Conservation (phyloP, 169 alveolate genomes). For the Cryptosporidium meleagridis region DNA sequence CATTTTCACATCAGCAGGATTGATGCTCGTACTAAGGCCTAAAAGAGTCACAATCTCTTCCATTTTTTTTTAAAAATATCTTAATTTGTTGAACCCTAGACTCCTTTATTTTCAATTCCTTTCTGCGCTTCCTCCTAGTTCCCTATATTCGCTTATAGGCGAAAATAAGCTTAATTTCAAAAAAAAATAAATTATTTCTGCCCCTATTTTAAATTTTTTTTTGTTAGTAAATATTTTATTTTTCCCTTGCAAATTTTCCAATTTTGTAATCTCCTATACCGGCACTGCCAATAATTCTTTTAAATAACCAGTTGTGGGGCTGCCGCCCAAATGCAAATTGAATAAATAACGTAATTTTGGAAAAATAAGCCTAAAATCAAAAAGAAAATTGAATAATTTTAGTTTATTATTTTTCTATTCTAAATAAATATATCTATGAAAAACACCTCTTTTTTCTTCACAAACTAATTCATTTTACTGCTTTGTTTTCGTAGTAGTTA, state of each 20-base stretch:
- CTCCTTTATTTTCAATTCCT: background rate
- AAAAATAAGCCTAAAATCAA: background rate
- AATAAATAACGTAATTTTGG: background rate
- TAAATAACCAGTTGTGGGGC: slow-evolving; percentile 11
- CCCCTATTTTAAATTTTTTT: background rate
- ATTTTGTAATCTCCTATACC: slow-evolving; percentile 20
- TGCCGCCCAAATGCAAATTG: slow-evolving; percentile 58
- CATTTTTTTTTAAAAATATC: slow-evolving; percentile 5
- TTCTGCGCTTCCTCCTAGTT: slow-evolving; percentile 6
- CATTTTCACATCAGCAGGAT: slow-evolving; percentile 64
- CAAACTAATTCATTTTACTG: background rate
- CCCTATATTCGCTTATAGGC: background rate
- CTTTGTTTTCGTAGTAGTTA: background rate
- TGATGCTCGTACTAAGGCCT: slow-evolving; percentile 41
- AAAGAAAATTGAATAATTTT: background rate
- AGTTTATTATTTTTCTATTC: background rate
- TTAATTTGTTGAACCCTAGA: background rate
- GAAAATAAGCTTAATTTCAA: slow-evolving; percentile 1
- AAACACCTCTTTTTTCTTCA: background rate
- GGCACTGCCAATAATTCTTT: slow-evolving; percentile 7
- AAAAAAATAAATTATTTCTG: slow-evolving; percentile 8
- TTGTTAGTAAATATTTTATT: background rate
- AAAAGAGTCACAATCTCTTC: slow-evolving; percentile 49
- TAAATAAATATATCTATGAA: background rate
- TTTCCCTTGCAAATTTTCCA: background rate